Conservation (phyloP, 2,329 filamentous ascomycete genomes). For the Coleophoma crateriformis region DNA sequence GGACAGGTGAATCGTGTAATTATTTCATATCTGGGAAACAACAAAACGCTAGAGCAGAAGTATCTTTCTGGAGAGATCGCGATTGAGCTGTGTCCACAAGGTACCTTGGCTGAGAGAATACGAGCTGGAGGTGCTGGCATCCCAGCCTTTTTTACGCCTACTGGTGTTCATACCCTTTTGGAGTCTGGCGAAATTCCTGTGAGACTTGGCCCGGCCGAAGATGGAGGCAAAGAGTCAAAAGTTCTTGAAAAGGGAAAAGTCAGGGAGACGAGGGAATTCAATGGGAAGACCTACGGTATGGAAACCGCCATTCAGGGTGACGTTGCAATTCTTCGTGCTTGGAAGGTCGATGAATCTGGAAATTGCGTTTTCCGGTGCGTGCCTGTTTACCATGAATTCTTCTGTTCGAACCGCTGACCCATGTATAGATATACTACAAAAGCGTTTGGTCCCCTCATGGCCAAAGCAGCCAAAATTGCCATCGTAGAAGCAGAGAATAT, state of each 20-base stretch:
- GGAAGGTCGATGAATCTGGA: constrained; percentile 70
- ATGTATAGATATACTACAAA: constrained; percentile 60
- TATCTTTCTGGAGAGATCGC: constrained; percentile 71
- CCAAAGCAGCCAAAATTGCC: constrained; percentile 70
- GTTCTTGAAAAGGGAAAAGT: constrained; percentile 59
- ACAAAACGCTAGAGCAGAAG: constrained; percentile 69
- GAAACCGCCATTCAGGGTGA: constrained; percentile 72
- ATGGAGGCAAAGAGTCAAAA: constrained; percentile 15
- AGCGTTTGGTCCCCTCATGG: constrained; percentile 71
- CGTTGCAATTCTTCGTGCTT: constrained; percentile 71
- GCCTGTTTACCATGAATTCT: too few relatives aligned
- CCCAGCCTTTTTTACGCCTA: constrained; percentile 76
- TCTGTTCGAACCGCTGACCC: too few relatives aligned
- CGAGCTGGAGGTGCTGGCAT: constrained; percentile 71
- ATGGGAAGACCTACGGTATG: constrained; percentile 69
- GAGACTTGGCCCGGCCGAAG: constrained; percentile 51
- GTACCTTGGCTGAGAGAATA: constrained; percentile 67
- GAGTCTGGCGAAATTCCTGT: constrained; percentile 65
- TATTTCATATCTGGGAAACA: constrained; percentile 70
- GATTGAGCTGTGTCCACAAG: constrained; percentile 72
- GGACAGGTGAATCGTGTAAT: constrained; percentile 70
- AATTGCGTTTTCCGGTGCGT: constrained; percentile 71
- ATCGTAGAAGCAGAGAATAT: constrained; percentile 86
- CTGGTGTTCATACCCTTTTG: constrained; percentile 61
- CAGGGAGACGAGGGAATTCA: constrained; percentile 68